Evolutionary conservation across 768 basidiomycete species (phyloP).

Genomic region (Leccinum rimulosum): DNA sequence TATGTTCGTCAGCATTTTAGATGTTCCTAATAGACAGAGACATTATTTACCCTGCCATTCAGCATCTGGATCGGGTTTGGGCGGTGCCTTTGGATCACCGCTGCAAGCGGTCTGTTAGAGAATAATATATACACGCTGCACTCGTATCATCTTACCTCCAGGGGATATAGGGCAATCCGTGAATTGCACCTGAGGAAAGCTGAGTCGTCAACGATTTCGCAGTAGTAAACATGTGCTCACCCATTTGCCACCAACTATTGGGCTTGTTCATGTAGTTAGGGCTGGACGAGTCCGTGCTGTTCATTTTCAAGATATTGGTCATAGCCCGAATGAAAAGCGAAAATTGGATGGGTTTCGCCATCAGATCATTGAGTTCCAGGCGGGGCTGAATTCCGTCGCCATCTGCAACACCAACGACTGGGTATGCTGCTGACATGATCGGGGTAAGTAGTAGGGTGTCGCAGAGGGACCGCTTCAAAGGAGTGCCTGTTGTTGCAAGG

Average conservation of each 20-base stretch:
- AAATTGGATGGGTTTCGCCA: conserved; percentile 12
- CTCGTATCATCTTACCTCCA: conserved; percentile 7
- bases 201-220: neutral
- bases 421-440: conserved; percentile 15
- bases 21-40: neutral
- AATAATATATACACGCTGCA: no score
- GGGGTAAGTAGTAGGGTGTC: neutral
- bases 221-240: neutral
- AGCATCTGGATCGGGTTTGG: conserved; percentile 3
- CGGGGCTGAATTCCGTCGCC: conserved; percentile 13
- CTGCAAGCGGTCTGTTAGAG: conserved; percentile 1
- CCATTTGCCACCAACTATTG: conserved; percentile 24
- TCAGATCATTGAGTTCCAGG: conserved; percentile 17
- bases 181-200: conserved; percentile 10
- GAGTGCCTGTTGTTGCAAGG: neutral
- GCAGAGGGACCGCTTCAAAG: neutral
- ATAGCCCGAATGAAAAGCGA: conserved; percentile 21
- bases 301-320: conserved; percentile 8
- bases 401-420: conserved; percentile 2
- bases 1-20: neutral
- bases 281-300: neutral
- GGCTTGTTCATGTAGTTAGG: conserved; percentile 13
- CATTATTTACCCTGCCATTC: conserved; percentile 8
- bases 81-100: conserved; percentile 15
- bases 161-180: conserved; percentile 17